These are phyloP conservation scores for Podila epicladia DNA, from an alignment of 192 early-diverging fungal species.

Conservation along the genomic window DNA sequence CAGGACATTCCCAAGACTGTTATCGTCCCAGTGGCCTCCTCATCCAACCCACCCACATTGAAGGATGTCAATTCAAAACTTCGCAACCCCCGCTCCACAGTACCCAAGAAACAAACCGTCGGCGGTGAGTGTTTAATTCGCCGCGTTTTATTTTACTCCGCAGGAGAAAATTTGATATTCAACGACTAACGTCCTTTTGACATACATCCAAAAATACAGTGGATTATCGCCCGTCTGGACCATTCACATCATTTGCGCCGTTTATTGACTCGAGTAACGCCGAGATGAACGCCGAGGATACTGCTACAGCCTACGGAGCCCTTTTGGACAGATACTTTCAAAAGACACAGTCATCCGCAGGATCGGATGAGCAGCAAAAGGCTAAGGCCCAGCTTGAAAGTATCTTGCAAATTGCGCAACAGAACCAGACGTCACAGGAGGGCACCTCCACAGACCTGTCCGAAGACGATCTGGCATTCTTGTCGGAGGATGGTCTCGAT, in stretches of 20 bases:
- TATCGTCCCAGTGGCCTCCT: constrained; percentile 14
- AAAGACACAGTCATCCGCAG: constrained; percentile 1
- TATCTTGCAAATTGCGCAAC: constrained; percentile 31
- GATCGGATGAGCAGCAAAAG: constrained; percentile 19
- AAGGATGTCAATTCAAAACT: constrained; percentile 48
- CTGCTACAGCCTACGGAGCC: constrained; percentile 33
- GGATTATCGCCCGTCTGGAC: constrained; percentile 57
- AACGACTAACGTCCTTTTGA: background rate
- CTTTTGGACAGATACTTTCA: constrained; percentile 11
- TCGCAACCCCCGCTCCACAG: constrained; percentile 17
- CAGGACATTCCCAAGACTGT: constrained; percentile 12
- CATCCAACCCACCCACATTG: constrained; percentile 36
- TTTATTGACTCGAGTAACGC: constrained; percentile 59
- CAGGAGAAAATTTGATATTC: background rate
- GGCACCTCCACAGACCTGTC: background rate
- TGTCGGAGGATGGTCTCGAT: constrained; percentile 31
- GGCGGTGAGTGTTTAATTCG: constrained; percentile 19
- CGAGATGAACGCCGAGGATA: constrained; percentile 55
- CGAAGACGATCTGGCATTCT: constrained; percentile 18
- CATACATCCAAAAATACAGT: constrained; percentile 36
- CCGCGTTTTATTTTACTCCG: background rate
- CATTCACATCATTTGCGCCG: constrained; percentile 64
- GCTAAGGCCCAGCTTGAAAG: constrained; percentile 24
- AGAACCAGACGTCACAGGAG: constrained; percentile 16
- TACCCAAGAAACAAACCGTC: constrained; percentile 29